These are phyloP conservation scores for Hypoxylon sp. DNA, from an alignment of 2,329 filamentous ascomycete species.

Conservation along the genomic window DNA sequence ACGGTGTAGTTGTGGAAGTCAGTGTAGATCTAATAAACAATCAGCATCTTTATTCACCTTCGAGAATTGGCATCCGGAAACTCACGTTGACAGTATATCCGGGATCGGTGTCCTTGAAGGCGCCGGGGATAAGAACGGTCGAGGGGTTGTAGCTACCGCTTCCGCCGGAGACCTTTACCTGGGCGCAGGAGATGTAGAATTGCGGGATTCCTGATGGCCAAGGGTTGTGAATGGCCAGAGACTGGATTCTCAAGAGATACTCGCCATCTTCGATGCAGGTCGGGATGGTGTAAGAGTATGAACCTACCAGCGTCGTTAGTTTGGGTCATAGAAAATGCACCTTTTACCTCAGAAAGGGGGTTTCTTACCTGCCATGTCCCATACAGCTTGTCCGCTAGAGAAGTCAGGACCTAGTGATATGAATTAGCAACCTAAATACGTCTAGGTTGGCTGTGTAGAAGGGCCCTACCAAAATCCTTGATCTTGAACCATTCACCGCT, in stretches of 20 bases:
- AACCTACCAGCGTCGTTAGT: conserved; percentile 19
- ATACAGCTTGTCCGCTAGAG: conserved; percentile 53
- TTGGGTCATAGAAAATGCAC: neutral
- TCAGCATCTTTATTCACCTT: neutral
- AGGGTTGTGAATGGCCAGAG: conserved; percentile 73
- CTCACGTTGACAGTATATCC: conserved; percentile 63
- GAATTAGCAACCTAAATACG: conserved; percentile 14
- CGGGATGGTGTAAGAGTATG: conserved; percentile 63
- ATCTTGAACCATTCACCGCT: conserved; percentile 62
- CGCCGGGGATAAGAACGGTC: conserved; percentile 57
- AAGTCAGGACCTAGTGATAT: conserved; percentile 54
- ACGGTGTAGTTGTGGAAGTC: conserved; percentile 55
- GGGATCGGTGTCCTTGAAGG: conserved; percentile 58
- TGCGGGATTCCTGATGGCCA: conserved; percentile 60
- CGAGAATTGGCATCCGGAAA: neutral
- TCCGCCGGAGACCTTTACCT: conserved; percentile 62
- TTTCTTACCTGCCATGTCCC: conserved; percentile 55
- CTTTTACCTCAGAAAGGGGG: neutral
- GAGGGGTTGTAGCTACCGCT: conserved; percentile 52
- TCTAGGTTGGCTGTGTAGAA: neutral
- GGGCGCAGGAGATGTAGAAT: conserved; percentile 65
- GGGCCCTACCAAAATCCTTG: conserved; percentile 54
- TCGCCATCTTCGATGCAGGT: conserved; percentile 68
- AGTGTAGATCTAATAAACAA: conserved; percentile 47
- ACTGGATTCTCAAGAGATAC: conserved; percentile 72